A percentile compares a stretch with the other conserved stretches of the same genome.
Conservation (phyloP, 2,329 filamentous ascomycete species). For the Aureobasidium sp. region DNA sequence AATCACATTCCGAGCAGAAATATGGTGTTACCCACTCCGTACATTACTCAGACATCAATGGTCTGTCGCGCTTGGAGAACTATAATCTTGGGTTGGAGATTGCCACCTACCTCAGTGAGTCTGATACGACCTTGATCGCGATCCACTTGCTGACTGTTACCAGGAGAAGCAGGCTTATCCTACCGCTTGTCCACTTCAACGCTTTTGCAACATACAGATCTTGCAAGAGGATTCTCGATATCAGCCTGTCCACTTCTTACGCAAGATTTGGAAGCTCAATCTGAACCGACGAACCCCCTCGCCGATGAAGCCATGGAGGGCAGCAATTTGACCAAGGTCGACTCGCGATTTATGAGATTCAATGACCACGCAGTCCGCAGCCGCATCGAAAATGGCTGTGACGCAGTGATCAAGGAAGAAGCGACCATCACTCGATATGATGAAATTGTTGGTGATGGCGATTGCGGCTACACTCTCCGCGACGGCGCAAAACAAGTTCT, state of each 20-base stretch:
- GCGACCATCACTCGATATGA: slow-evolving; percentile 41
- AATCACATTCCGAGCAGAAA: slow-evolving; percentile 27
- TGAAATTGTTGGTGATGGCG: slow-evolving; percentile 41
- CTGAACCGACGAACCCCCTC: slow-evolving; percentile 24
- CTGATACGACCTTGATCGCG: neutral
- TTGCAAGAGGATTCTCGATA: slow-evolving; percentile 37
- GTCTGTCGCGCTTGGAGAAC: slow-evolving; percentile 39
- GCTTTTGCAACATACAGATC: slow-evolving; percentile 32
- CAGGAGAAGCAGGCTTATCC: slow-evolving; percentile 32
- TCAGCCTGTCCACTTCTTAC: slow-evolving; percentile 34
- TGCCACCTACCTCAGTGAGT: slow-evolving; percentile 34
- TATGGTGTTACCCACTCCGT: slow-evolving; percentile 32
- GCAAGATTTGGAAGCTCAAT: slow-evolving; percentile 31
- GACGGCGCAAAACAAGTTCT: slow-evolving; percentile 39
- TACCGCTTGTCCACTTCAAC: slow-evolving; percentile 39
- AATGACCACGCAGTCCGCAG: slow-evolving; percentile 31
- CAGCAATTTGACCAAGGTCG: slow-evolving; percentile 20
- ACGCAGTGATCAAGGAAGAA: slow-evolving; percentile 37
- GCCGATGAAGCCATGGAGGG: slow-evolving; percentile 14
- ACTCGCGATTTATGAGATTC: slow-evolving; percentile 32
- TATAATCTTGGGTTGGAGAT: slow-evolving; percentile 40
- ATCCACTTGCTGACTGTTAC: neutral
- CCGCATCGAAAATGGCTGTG: slow-evolving; percentile 35
- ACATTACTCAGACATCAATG: slow-evolving; percentile 40
- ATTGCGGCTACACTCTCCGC: slow-evolving; percentile 40